A percentile compares a stretch with the other conserved stretches of the same genome.
These are phyloP conservation scores for Nakaseomyces uthaithaninus DNA, from an alignment of 1,139 yeast species.

Conservation along the genomic window DNA sequence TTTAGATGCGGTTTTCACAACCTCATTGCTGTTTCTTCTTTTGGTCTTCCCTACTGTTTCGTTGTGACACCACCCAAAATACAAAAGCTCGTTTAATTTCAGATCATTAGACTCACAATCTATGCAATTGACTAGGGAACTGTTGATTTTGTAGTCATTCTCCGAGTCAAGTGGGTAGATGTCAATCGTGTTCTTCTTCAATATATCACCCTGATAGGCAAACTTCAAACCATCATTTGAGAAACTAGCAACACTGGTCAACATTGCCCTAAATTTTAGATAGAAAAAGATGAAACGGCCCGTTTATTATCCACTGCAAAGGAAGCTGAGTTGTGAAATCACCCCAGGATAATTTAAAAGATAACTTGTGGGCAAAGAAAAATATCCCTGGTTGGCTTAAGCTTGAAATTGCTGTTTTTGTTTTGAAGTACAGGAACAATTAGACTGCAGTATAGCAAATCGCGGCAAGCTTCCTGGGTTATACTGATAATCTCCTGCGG, in stretches of 20 bases:
- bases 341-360: no score
- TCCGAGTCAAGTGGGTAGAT: conserved; percentile 28
- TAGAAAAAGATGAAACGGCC: no score
- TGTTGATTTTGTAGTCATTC: conserved; percentile 23
- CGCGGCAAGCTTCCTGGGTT: no score
- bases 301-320: no score
- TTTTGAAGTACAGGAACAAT: no score
- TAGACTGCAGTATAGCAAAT: no score
- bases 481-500: no score
- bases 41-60: conserved; percentile 14
- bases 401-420: no score
- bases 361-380: no score
- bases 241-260: conserved; percentile 24
- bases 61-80: conserved; percentile 27
- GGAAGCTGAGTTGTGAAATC: no score
- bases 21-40: conserved; percentile 17
- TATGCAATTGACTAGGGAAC: conserved; percentile 26
- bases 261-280: background rate
- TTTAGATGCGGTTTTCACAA: conserved; percentile 1
- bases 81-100: conserved; percentile 21
- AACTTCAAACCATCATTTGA: conserved; percentile 26
- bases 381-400: no score
- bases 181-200: conserved; percentile 28
- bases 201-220: conserved; percentile 29
- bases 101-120: conserved; percentile 30